A percentile compares a stretch with the other conserved stretches of the same genome.
Evolutionary conservation across 2,329 filamentous ascomycete species (phyloP).

Genomic region (Coniochaeta prunicola): DNA sequence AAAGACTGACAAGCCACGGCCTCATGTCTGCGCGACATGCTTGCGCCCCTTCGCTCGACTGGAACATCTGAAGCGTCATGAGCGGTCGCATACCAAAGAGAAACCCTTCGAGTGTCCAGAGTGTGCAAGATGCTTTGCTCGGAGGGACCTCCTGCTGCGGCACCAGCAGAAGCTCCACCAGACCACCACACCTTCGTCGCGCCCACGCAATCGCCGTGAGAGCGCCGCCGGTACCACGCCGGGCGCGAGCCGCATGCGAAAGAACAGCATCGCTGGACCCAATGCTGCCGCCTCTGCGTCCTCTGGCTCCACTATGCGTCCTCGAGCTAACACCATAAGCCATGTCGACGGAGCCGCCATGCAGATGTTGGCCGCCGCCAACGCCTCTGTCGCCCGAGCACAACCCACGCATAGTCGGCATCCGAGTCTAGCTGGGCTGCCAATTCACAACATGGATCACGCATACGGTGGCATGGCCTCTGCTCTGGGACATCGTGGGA

Average conservation of each 20-base stretch:
- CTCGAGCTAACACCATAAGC: constrained; percentile 91
- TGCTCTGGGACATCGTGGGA: constrained; percentile 58
- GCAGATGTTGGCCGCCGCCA: constrained; percentile 60
- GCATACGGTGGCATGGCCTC: constrained; percentile 68
- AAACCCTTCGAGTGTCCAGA: constrained; percentile 98
- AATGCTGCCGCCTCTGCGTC: constrained; percentile 36
- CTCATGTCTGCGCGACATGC: constrained; percentile 89
- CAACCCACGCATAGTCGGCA: constrained; percentile 60
- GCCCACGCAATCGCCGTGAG: constrained; percentile 82
- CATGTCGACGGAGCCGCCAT: constrained; percentile 76
- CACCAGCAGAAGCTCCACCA: constrained; percentile 99
- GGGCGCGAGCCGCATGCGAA: constrained; percentile 69
- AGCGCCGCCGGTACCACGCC: constrained; percentile 70
- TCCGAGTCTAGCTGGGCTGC: constrained; percentile 64
- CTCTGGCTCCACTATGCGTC: constrained; percentile 61
- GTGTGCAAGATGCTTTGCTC: constrained; percentile 89
- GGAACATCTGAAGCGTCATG: constrained; percentile 95
- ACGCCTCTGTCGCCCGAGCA: constrained; percentile 43
- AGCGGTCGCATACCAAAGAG: constrained; percentile 96
- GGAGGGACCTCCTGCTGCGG: constrained; percentile 81
- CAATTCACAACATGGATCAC: constrained; percentile 50
- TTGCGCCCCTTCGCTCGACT: constrained; percentile 86
- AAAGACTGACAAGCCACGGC: constrained; percentile 95
- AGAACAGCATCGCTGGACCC: constrained; percentile 75
- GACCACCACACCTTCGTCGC: constrained; percentile 78